Conservation (phyloP, 2,329 filamentous ascomycete genomes). For the Rutstroemia sp. region DNA sequence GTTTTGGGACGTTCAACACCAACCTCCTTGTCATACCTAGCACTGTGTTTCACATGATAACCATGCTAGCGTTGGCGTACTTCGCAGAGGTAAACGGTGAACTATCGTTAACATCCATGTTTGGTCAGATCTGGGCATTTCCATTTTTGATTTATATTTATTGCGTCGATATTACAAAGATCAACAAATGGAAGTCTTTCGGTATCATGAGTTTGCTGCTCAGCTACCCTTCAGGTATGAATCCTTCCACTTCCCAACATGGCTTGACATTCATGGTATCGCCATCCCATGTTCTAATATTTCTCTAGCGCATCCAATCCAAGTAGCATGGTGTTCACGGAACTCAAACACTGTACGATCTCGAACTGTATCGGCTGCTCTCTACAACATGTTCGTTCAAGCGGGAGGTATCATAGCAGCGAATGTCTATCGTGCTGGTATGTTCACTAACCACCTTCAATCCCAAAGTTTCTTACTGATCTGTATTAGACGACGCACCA, state of each 20-base stretch:
- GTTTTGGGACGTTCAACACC: slow-evolving; percentile 52
- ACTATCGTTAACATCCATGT: slow-evolving; percentile 40
- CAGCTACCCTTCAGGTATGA: slow-evolving; percentile 34
- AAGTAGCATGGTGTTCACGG: slow-evolving; percentile 42
- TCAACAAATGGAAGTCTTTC: slow-evolving; percentile 37
- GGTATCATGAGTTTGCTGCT: slow-evolving; percentile 36
- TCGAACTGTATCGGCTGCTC: slow-evolving; percentile 52
- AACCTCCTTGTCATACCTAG: slow-evolving; percentile 57
- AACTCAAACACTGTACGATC: slow-evolving; percentile 57
- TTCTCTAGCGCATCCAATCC: slow-evolving; percentile 37
- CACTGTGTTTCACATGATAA: slow-evolving; percentile 40
- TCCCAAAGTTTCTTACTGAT: too few species aligned
- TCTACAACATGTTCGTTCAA: slow-evolving; percentile 52
- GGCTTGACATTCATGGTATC: not conserved
- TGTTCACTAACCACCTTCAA: too few species aligned
- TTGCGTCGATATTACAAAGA: slow-evolving; percentile 32
- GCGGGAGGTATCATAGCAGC: slow-evolving; percentile 32
- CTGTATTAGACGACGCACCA: slow-evolving; percentile 31
- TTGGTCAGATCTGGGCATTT: slow-evolving; percentile 51
- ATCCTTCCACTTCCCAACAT: not conserved
- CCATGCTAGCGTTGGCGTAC: slow-evolving; percentile 31
- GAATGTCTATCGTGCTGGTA: slow-evolving; percentile 33
- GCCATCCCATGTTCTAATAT: too few species aligned
- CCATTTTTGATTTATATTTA: slow-evolving; percentile 44
- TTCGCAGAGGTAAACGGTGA: slow-evolving; percentile 40